Conservation (phyloP, 2,329 filamentous ascomycete genomes). For the Colletotrichum trifolii region DNA sequence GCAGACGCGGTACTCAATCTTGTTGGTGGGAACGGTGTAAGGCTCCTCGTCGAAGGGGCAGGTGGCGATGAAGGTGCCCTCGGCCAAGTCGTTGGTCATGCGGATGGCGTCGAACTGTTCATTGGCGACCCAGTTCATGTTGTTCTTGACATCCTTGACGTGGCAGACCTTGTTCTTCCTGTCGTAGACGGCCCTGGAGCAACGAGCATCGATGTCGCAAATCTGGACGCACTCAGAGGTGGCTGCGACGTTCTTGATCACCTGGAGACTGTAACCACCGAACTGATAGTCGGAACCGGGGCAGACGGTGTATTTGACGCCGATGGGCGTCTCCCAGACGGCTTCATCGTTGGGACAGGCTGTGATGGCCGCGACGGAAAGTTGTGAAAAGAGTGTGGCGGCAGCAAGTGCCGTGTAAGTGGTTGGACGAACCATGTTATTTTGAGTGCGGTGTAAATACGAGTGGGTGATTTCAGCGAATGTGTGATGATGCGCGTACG, state of each 20-base stretch:
- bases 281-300: conserved; percentile 33
- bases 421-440: conserved; percentile 21
- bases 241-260: conserved; percentile 17
- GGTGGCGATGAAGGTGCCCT: conserved; percentile 29
- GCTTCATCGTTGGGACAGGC: conserved; percentile 29
- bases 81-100: conserved; percentile 25
- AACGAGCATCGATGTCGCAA: conserved; percentile 31
- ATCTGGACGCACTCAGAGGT: conserved; percentile 31
- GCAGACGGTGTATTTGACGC: conserved; percentile 35
- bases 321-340: conserved; percentile 27
- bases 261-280: conserved; percentile 28
- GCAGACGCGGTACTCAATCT: conserved; percentile 28
- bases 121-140: conserved; percentile 33
- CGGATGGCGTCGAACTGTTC: conserved; percentile 35
- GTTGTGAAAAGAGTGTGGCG: conserved; percentile 26
- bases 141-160: conserved; percentile 33
- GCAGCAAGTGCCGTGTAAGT: conserved; percentile 27
- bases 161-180: conserved; percentile 26
- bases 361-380: conserved; percentile 32
- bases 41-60: conserved; percentile 30
- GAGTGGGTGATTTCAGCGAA: conserved; percentile 5
- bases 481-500: not conserved
- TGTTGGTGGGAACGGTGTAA: conserved; percentile 24
- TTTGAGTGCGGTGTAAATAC: not conserved
- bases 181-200: conserved; percentile 35